Base-by-base conservation (phyloP, 352 stramenopile genomes). In the Pythium myriotylum region DNA sequence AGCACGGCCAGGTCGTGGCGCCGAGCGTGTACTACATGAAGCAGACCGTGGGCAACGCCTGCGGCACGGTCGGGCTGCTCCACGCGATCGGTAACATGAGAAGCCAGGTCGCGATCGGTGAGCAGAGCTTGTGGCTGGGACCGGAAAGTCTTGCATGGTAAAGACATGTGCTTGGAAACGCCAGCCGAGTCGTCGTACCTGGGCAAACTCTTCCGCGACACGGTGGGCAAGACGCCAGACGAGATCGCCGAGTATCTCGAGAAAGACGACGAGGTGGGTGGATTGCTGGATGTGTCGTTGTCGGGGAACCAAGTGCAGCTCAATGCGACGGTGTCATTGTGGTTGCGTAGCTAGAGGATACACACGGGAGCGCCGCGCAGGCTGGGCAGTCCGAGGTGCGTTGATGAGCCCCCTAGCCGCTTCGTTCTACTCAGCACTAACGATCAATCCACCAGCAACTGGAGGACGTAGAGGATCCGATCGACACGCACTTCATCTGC, bases 21-120 rank as follows among this genome's bases (percentile, higher is more conserved):
- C 59, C 79, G 26, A 78, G 85, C 37, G 84, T 95, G 23, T 96
- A 94, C 68, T 96, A 91, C 74, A 96, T 94, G 84, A 96, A 97
- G 61, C 96, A 99, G 75, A 97, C 94, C n/a, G 96, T 99, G 42
- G 87, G 94, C 26, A 99, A 99, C 74, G 96, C 96, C 8, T 99
- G 96, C 60, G 96, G 96, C 19, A 99, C 96, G 1, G 89, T 99
- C 70, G 96, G 92, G 22, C 81, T 99, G 23, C 74, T 99, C 29
- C 95, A 99, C 79, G 88, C 94, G 14, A 75, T 98, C 26, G 86
- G 91, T 24, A 99, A 99, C 76, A 89, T 86, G 70, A 79, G 85
- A 20, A 70, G 94, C 17, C 67, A 79, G n/a, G 68, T 93, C 12
- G 55, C 79, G 17, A 73, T 92, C 23, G 64, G 86, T 95, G 56